These are phyloP conservation scores for Leishmania arabica DNA, from an alignment of 208 protist genomes.

Conservation along the genomic window DNA sequence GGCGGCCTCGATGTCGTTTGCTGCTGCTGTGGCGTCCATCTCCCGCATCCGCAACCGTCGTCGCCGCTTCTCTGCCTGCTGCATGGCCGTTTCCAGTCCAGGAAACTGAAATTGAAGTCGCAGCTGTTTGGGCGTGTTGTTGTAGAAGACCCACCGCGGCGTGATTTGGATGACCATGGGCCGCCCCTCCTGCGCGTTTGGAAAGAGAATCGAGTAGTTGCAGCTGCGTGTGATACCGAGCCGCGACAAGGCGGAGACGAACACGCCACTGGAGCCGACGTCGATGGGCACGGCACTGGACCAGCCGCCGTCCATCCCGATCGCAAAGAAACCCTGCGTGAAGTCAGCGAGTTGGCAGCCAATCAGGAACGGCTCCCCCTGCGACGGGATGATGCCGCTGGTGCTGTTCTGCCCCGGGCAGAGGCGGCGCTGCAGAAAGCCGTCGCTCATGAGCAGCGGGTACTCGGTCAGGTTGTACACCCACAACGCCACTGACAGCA, in stretches of 20 bases:
- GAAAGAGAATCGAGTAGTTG: slow-evolving; percentile 80
- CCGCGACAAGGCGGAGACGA: slow-evolving; percentile 40
- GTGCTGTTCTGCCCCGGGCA: slow-evolving; percentile 55
- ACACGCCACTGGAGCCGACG: slow-evolving; percentile 66
- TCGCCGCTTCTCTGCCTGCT: slow-evolving; percentile 27
- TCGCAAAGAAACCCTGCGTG: slow-evolving; percentile 50
- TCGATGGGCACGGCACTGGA: slow-evolving; percentile 58
- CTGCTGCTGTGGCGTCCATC: not conserved
- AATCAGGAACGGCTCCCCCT: slow-evolving; percentile 73
- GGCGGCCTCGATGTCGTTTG: not conserved
- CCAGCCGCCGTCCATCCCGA: slow-evolving; percentile 76
- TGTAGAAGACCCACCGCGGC: slow-evolving; percentile 78
- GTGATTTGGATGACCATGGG: slow-evolving; percentile 73
- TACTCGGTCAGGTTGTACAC: slow-evolving; percentile 84
- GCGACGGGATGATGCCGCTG: slow-evolving; percentile 78
- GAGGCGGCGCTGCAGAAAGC: slow-evolving; percentile 45
- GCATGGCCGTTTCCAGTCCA: slow-evolving; percentile 27
- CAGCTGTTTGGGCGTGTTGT: slow-evolving; percentile 66
- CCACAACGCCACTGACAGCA: slow-evolving; percentile 78
- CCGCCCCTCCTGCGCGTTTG: slow-evolving; percentile 62
- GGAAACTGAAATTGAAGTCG: slow-evolving; percentile 61
- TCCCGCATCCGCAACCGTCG: slow-evolving; percentile 21
- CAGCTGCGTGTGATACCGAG: slow-evolving; percentile 68
- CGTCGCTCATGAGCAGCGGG: slow-evolving; percentile 68
- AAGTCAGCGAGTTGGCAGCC: slow-evolving; percentile 61